Conservation (phyloP, 495 filamentous ascomycete species). For the Podospora tetraspora region DNA sequence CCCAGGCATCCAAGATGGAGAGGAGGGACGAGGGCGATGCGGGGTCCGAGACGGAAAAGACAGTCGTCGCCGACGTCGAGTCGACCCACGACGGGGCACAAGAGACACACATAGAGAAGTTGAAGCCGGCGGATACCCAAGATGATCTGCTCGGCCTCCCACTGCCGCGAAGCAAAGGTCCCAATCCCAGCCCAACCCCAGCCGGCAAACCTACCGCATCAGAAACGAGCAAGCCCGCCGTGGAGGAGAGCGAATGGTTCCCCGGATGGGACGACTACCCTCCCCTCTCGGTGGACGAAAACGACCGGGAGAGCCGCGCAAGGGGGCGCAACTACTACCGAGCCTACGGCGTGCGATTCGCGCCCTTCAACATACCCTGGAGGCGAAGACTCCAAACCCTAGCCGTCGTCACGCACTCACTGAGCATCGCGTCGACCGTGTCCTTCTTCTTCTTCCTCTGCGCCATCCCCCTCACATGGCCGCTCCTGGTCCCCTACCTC, state of each 20-base stretch:
- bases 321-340: conserved; percentile 17
- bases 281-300: conserved; percentile 12
- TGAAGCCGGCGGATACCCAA: conserved; percentile 1
- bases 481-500: conserved; percentile 83
- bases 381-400: conserved; percentile 82
- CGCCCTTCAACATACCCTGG: conserved; percentile 80
- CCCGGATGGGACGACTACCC: conserved; percentile 19
- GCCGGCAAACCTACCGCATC: neutral
- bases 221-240: neutral
- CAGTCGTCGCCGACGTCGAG: neutral
- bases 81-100: neutral
- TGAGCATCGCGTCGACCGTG: conserved; percentile 68
- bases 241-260: neutral
- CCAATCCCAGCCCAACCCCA: neutral
- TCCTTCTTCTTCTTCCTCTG: conserved; percentile 88
- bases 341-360: conserved; percentile 60
- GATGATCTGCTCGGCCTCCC: neutral
- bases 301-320: conserved; percentile 16
- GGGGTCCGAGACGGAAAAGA: neutral
- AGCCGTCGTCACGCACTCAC: conserved; percentile 77
- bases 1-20: neutral
- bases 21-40: neutral
- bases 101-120: neutral
- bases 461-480: conserved; percentile 87
- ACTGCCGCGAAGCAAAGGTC: neutral